Evolutionary conservation across 352 stramenopile genomes (phyloP), one percentile per base, ranked within the genome.

Genomic region (Globisporangium polare): DNA sequence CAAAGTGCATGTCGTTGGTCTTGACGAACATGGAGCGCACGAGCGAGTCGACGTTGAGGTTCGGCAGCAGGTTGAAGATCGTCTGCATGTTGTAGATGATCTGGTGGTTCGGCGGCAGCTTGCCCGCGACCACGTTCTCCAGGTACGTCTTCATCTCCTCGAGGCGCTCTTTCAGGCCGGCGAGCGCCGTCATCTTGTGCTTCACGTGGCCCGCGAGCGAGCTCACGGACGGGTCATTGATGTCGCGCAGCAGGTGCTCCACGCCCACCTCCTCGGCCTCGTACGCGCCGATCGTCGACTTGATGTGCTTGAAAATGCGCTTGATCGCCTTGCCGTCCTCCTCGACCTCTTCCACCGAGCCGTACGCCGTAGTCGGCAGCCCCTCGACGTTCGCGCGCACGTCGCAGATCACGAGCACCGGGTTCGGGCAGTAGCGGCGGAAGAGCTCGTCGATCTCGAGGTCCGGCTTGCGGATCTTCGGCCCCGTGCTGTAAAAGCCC

Each of bases 51-150:
- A 98, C 88, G 78, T 99, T 99, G 27, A 99, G 75, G 78, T 99
- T 99, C 26, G 97, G 97, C 62, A 99, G 77, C 43, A 99, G 73
- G 75, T 99, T 99, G 72, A 99, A 97, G 71, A 99, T 99, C n/a
- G 95, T 98, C 84, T 99, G 97, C 86, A 99, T 97, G 81, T 99
- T 99, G 86, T 98, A 99, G 63, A 99, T 90, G 81, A 99, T 99
- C 66, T 94, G 85, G 71, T 94, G 79, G 71, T 94, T 94, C 27
- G 78, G 72, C 37, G 85, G 85, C 53, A 92, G 62, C 18, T 73
- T 75, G 29, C 85, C 90, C 9, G 80, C 79, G 13, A 96, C 85
- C 20, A 98, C 93, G 55, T 95, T 93, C 72, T 98, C 88, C 27
- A 99, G 75, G 73, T 99, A 99, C 71, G 88, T 85, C 72, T 99